Evolutionary conservation across 2,329 filamentous ascomycete genomes (phyloP).

Genomic region (Magnaporthiopsis incrustans): DNA sequence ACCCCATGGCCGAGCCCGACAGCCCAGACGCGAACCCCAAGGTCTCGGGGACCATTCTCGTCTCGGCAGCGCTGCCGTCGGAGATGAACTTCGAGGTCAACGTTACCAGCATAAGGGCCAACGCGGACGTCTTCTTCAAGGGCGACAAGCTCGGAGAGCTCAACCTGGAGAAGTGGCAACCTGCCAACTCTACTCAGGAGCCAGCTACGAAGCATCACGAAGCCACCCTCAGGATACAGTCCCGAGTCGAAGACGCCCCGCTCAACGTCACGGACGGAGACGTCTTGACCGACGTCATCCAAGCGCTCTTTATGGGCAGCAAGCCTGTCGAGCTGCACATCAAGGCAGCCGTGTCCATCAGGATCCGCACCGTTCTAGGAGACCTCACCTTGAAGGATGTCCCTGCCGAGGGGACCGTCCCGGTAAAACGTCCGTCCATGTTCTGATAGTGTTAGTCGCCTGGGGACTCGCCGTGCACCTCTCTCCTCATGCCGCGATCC

Average conservation of each 20-base stretch:
- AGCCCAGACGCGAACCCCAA: constrained; percentile 66
- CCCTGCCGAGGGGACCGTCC: constrained; percentile 76
- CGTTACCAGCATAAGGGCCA: constrained; percentile 67
- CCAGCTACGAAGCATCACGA: constrained; percentile 48
- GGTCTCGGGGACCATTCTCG: constrained; percentile 76
- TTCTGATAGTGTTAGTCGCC: constrained; percentile 37
- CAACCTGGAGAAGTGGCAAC: constrained; percentile 69
- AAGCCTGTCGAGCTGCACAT: constrained; percentile 64
- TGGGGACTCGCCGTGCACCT: constrained; percentile 8
- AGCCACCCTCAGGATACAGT: constrained; percentile 63
- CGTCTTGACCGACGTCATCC: constrained; percentile 73
- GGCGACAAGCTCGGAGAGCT: constrained; percentile 72
- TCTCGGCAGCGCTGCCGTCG: constrained; percentile 68
- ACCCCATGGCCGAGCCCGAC: constrained; percentile 68
- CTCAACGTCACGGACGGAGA: constrained; percentile 74
- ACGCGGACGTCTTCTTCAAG: constrained; percentile 74
- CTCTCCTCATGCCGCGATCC: background rate
- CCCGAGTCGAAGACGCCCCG: constrained; percentile 69
- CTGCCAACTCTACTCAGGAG: constrained; percentile 69
- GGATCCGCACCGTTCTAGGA: constrained; percentile 74
- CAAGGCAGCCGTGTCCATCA: constrained; percentile 72
- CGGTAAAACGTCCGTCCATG: constrained; percentile 84
- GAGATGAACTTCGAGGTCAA: constrained; percentile 82
- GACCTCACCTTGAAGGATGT: constrained; percentile 74
- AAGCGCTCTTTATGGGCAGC: constrained; percentile 68